phyloP scores from a whole-genome alignment of 768 basidiomycete genomes.

The Serendipita vermifera region DNA sequence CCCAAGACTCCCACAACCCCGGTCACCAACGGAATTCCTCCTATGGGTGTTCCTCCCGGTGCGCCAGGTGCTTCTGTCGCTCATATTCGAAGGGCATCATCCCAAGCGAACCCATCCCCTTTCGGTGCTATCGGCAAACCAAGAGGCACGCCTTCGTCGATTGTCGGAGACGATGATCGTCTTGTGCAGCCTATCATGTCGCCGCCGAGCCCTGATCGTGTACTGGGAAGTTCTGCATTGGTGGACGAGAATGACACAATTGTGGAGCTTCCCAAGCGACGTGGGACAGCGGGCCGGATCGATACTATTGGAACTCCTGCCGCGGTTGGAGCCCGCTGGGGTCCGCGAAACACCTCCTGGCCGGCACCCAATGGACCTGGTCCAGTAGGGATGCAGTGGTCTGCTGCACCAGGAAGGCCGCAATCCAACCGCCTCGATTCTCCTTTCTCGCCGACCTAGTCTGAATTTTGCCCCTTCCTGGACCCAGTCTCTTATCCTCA shows the following conservation, averaged over 20 bases:
- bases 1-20: background rate
- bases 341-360: background rate
- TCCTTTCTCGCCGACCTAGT: too few species aligned
- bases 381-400: conserved; percentile 1
- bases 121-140: conserved; percentile 30
- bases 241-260: conserved; percentile 57
- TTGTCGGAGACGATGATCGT: conserved; percentile 25
- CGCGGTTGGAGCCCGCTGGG: conserved; percentile 4
- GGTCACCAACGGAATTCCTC: background rate
- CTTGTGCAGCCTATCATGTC: conserved; percentile 38
- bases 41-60: background rate
- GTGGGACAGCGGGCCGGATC: conserved; percentile 1
- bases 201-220: conserved; percentile 47
- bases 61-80: background rate
- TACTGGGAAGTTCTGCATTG: conserved; percentile 64
- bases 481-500: too few species aligned
- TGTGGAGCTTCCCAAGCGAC: conserved; percentile 5
- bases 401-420: background rate
- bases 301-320: background rate
- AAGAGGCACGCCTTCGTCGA: conserved; percentile 23
- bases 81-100: conserved; percentile 8
- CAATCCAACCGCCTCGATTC: background rate
- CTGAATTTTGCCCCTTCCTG: too few species aligned
- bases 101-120: conserved; percentile 52
- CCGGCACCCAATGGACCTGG: background rate